phyloP scores from a whole-genome alignment of 148 eudicot genomes.

The Silene uniflora region DNA sequence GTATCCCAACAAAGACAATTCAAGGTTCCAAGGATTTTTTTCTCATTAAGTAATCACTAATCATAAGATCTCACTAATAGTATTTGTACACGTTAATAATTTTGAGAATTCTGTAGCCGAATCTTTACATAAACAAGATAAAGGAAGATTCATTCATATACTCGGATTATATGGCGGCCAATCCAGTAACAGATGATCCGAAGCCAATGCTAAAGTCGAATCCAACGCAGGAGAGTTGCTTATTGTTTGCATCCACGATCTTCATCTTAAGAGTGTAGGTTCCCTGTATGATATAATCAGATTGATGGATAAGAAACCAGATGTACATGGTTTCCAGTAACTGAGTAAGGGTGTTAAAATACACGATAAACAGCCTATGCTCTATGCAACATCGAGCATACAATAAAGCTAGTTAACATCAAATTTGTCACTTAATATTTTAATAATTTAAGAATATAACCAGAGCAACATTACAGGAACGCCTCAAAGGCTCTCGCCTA shows the following conservation, averaged over 20 bases:
- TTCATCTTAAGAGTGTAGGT: slow-evolving; percentile 61
- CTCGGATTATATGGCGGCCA: slow-evolving; percentile 19
- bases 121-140: not conserved
- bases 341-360: no score
- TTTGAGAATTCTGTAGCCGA: not conserved
- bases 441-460: no score
- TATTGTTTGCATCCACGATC: slow-evolving; percentile 43
- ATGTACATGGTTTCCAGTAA: no score
- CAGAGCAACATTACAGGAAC: no score
- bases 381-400: no score
- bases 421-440: no score
- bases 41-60: not conserved
- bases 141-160: no score
- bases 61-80: not conserved
- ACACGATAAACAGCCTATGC: no score
- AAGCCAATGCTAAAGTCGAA: slow-evolving; percentile 71
- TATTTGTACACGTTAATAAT: not conserved
- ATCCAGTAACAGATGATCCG: slow-evolving; percentile 19
- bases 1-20: not conserved
- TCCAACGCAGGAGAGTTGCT: slow-evolving; percentile 55
- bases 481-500: no score
- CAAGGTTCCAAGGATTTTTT: not conserved
- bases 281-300: slow-evolving; percentile 42
- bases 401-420: no score
- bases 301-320: no score